Base-by-base conservation (phyloP, 2,329 filamentous ascomycete genomes). In the Ploettnerulaceae sp. region DNA sequence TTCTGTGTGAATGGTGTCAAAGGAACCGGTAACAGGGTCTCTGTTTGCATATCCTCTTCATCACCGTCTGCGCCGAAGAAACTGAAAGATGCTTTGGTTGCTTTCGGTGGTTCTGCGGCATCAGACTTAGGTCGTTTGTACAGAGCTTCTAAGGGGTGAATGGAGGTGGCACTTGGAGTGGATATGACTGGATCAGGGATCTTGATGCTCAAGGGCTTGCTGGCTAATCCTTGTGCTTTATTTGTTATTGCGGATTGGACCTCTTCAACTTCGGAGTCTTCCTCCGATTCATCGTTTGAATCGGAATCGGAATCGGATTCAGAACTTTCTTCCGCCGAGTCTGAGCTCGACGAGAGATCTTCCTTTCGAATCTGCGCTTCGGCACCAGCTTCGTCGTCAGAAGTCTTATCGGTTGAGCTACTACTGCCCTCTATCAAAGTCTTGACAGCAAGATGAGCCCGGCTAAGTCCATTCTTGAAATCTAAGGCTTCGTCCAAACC, bases 121-220 rank as follows among this genome's bases (percentile, higher is more conserved):
- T 66, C 41, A 65, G 24, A 70, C 65, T 79, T 75, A 0, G 78
- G 67, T 4, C 80, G 80, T 69, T 96, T 97, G 74, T 94, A 98
- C 2, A 97, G 76, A 0, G 89, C 89, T 70, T 97, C 90, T 1
- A 97, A 75, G 0, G 93, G 91, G 57, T 97, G 91, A 0, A 95
- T 71, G 3, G 38, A 38, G 40, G 65, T 55, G 3, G 63, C 52
- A 69, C 5, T 71, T 71, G 44, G 66, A 51, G 15, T 71, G 17
- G 64, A 68, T 12, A 74, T 74, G 46, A 79, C 77, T 37, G 56
- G 51, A 15, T 45, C 42, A 8, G 61, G 59, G 35, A 63, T 62
- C 57, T 73, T 74, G 63, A 82, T 77, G 20, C 71, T 74, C 33
- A 82, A 70, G 25, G 69, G 61, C 8, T 75, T 77, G 36, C 71